Evolutionary conservation across 768 basidiomycete genomes (phyloP), one percentile per base, ranked within the genome.

Genomic region (Nevesoporus exiguus): DNA sequence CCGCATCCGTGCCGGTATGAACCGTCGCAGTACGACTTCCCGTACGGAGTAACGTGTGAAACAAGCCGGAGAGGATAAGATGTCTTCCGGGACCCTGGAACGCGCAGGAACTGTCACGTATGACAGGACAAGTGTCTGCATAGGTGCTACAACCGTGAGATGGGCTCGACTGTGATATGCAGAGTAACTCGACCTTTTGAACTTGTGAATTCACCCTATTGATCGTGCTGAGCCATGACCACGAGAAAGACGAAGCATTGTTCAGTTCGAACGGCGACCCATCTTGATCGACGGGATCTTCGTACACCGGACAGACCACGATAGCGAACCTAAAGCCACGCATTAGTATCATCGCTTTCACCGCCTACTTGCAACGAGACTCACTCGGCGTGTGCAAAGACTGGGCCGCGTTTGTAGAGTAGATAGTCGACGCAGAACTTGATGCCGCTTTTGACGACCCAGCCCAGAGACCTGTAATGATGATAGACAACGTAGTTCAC

Each of bases 341-440:
- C 3, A 29, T 22, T 53, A 63, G 40, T 13, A 48, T 37, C 9
- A 27, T 44, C 22, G 4, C 15, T 24, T 24, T 25, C 7, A 3
- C 4, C 33, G 2, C 25, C 24, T 19, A 10, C 17, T 19, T 17
- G 7, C n/a, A 17, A 22, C 24, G 5, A 30, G 40, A 73, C 90
- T 63, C 67, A 98, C 93, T 98, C 95, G 10, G 97, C 95, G 69
- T 99, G 97, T 5, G 86, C 76, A 70, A 98, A 98, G 1, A 96
- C 91, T 3, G 96, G 94, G 0, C 97, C 97, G 13, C 90, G 82
- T 62, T 92, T 94, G 70, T 99, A 99, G 25, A 98, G 73, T 10
- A 99, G 80, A 73, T 89, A 94, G 65, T 99, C 97, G 36, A 88
- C 89, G 62, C 95, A 98, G 71, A 99, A 99, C 71, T 99, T 99